Percentiles rank a stretch among this genome's conserved stretches.
Conservation (phyloP, 129 eudicot species). For the Apium graveolens region DNA sequence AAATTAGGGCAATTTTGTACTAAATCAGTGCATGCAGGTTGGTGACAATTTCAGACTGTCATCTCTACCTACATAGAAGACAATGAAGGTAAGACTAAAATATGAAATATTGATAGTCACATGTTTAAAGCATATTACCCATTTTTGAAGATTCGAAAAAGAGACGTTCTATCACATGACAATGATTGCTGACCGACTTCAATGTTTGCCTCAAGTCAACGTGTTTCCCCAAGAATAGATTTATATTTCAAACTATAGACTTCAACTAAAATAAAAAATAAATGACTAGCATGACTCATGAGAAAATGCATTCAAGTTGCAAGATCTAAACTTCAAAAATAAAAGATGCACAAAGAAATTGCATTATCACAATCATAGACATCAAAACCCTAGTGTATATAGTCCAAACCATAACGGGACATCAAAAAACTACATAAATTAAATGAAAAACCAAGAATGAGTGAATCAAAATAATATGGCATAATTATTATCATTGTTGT, state of each 20-base stretch:
- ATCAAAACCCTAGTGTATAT: neutral
- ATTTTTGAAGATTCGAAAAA: conserved; percentile 80
- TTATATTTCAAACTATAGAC: neutral
- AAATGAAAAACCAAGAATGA: neutral
- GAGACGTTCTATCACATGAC: conserved; percentile 60
- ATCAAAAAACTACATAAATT: neutral
- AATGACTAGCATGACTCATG: conserved; percentile 37
- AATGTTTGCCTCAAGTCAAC: conserved; percentile 70
- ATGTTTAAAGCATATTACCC: conserved; percentile 31
- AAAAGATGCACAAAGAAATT: neutral
- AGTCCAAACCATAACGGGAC: neutral
- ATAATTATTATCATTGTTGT: neutral
- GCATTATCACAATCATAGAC: neutral
- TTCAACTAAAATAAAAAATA: neutral
- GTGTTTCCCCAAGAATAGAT: conserved; percentile 28
- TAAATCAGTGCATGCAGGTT: conserved; percentile 68
- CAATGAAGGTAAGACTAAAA: neutral
- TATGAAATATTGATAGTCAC: conserved; percentile 3
- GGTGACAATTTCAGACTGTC: conserved; percentile 58
- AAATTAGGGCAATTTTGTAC: conserved; percentile 63
- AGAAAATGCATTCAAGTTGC: neutral
- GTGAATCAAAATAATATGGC: neutral
- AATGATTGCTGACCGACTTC: conserved; percentile 64
- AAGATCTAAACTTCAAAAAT: neutral
- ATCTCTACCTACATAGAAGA: conserved; percentile 55